A percentile compares a stretch with the other conserved stretches of the same genome.
phyloP scores from a whole-genome alignment of 2,329 filamentous ascomycete species.

The Thelonectria olida region DNA sequence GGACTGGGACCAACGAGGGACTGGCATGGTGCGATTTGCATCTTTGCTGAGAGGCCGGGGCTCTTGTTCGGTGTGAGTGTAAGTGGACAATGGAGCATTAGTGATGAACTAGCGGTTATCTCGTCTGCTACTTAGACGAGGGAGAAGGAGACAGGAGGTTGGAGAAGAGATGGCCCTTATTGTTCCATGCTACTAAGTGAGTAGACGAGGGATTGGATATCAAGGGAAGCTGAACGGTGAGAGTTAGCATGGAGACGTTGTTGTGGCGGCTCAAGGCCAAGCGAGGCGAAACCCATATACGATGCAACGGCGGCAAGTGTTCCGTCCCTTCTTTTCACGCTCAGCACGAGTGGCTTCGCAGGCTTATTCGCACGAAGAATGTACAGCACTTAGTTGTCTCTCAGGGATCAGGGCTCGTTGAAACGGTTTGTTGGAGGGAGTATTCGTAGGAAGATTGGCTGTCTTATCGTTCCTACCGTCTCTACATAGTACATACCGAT shows the following conservation, averaged over 20 bases:
- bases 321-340: neutral
- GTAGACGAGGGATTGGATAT: neutral
- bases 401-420: conserved; percentile 9
- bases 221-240: neutral
- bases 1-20: neutral
- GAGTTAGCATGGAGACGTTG: too few relatives aligned
- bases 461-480: too few relatives aligned
- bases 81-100: too few relatives aligned
- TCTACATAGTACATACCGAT: too few relatives aligned
- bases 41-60: neutral
- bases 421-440: neutral
- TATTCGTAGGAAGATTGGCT: too few relatives aligned
- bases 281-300: neutral
- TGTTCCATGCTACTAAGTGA: too few relatives aligned
- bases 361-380: too few relatives aligned
- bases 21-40: neutral
- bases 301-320: neutral
- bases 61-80: neutral
- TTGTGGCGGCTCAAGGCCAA: conserved; percentile 1
- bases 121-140: too few relatives aligned
- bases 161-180: too few relatives aligned
- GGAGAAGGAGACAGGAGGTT: too few relatives aligned
- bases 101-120: too few relatives aligned
- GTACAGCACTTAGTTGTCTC: neutral
- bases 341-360: neutral